Percentiles rank a stretch among this genome's conserved stretches.
These are phyloP conservation scores for Pythium phragmitis DNA, from an alignment of 352 stramenopile genomes.

Conservation along the genomic window DNA sequence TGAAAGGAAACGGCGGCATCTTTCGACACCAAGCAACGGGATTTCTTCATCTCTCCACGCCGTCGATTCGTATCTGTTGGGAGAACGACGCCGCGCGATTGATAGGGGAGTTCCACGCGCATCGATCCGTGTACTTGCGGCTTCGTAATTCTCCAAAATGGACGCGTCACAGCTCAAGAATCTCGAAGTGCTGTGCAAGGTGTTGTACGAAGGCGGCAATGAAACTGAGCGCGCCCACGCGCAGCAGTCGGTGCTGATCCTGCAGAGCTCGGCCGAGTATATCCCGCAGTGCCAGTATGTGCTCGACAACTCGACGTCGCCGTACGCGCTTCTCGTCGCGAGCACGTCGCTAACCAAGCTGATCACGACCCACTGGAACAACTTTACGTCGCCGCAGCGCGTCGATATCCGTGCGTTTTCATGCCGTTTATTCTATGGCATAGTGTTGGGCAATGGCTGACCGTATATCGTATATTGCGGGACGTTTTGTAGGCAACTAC, in stretches of 20 bases:
- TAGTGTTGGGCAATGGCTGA: neutral
- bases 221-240: constrained; percentile 71
- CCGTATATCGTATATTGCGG: neutral
- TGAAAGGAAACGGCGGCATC: neutral
- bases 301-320: constrained; percentile 94
- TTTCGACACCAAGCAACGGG: neutral
- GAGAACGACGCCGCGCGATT: neutral
- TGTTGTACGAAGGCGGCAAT: constrained; percentile 78
- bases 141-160: constrained; percentile 35
- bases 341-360: constrained; percentile 96
- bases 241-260: constrained; percentile 80
- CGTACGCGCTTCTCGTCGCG: constrained; percentile 96
- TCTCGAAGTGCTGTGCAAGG: constrained; percentile 76
- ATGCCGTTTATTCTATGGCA: neutral
- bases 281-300: constrained; percentile 99
- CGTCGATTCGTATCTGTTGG: neutral
- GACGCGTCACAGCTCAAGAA: constrained; percentile 76
- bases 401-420: constrained; percentile 90
- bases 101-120: neutral
- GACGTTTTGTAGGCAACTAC: constrained; percentile 88
- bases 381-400: constrained; percentile 79
- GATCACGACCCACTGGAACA: constrained; percentile 97
- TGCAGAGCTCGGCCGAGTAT: constrained; percentile 94
- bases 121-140: neutral
- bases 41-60: neutral